phyloP scores from a whole-genome alignment of 257 asterid species.

The Hygrophila difformis region DNA sequence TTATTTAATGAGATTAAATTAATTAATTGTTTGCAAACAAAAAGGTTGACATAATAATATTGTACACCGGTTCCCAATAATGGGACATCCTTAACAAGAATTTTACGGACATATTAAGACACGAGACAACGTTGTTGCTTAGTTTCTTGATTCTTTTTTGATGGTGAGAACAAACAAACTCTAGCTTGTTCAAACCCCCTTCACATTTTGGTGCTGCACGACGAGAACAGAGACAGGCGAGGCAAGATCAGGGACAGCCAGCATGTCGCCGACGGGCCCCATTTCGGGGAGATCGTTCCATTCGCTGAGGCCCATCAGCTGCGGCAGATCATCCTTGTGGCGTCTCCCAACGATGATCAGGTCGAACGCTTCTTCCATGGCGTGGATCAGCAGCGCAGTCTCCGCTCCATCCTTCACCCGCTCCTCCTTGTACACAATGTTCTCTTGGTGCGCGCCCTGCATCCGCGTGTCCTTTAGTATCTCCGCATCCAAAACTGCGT shows the following conservation, averaged over 20 bases:
- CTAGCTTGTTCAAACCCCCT: constrained; percentile 22
- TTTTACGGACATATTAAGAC: too few relatives aligned
- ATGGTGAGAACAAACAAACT: too few relatives aligned
- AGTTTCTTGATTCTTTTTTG: neutral
- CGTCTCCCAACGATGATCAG: constrained; percentile 74
- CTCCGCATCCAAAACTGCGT: constrained; percentile 74
- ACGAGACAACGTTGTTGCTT: neutral
- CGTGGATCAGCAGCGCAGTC: constrained; percentile 56
- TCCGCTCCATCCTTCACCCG: constrained; percentile 87
- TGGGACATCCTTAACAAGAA: too few relatives aligned
- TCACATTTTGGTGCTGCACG: constrained; percentile 64
- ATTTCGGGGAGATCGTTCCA: constrained; percentile 83
- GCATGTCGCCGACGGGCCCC: constrained; percentile 85
- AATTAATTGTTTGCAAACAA: too few relatives aligned
- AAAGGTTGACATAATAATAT: too few relatives aligned
- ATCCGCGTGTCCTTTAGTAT: constrained; percentile 57
- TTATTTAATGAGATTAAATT: too few relatives aligned
- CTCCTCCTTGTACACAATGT: constrained; percentile 61
- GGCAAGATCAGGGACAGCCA: constrained; percentile 52
- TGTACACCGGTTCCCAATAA: too few relatives aligned
- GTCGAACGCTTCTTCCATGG: constrained; percentile 70
- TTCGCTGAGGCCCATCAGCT: constrained; percentile 57
- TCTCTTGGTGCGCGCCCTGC: constrained; percentile 52
- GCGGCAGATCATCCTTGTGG: constrained; percentile 60
- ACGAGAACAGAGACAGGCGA: constrained; percentile 60